Conservation (phyloP, 2,329 filamentous ascomycete genomes). For the Dothidotthia symphoricarpi region DNA sequence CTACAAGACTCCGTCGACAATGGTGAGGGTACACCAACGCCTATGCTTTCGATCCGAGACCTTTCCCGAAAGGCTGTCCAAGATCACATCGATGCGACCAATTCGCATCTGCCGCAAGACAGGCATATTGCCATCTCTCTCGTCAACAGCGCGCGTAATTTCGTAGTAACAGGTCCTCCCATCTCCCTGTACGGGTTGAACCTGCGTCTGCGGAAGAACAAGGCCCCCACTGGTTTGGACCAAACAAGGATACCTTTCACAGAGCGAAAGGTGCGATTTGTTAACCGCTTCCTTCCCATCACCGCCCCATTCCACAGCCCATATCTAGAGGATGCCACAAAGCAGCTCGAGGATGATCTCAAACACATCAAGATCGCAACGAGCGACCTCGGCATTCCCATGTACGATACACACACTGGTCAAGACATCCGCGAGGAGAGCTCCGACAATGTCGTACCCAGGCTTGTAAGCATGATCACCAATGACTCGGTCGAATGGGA, state of each 20-base stretch:
- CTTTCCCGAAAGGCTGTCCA: constrained; percentile 84
- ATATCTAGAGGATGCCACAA: constrained; percentile 79
- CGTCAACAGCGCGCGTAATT: constrained; percentile 93
- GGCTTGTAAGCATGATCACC: constrained; percentile 88
- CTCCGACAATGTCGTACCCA: constrained; percentile 75
- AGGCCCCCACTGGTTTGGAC: constrained; percentile 94
- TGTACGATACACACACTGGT: constrained; percentile 78
- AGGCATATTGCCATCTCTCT: constrained; percentile 94
- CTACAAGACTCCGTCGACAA: constrained; percentile 91
- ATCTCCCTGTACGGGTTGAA: constrained; percentile 97
- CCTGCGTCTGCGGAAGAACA: constrained; percentile 90
- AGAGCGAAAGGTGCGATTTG: constrained; percentile 92
- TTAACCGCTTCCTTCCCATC: constrained; percentile 95
- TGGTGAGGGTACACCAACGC: constrained; percentile 91
- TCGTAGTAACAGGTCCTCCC: constrained; percentile 94
- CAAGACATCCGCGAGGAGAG: constrained; percentile 73
- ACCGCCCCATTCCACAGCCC: constrained; percentile 98
- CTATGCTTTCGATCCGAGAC: constrained; percentile 97
- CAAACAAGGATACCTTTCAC: constrained; percentile 94
- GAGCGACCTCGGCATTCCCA: constrained; percentile 73
- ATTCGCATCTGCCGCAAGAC: constrained; percentile 89
- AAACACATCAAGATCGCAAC: constrained; percentile 76
- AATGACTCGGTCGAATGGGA: constrained; percentile 96
- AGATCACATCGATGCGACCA: constrained; percentile 94
- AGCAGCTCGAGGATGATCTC: constrained; percentile 82